These are phyloP conservation scores for Tuber microsphaerosporum DNA, from an alignment of 495 filamentous ascomycete species.

Conservation along the genomic window DNA sequence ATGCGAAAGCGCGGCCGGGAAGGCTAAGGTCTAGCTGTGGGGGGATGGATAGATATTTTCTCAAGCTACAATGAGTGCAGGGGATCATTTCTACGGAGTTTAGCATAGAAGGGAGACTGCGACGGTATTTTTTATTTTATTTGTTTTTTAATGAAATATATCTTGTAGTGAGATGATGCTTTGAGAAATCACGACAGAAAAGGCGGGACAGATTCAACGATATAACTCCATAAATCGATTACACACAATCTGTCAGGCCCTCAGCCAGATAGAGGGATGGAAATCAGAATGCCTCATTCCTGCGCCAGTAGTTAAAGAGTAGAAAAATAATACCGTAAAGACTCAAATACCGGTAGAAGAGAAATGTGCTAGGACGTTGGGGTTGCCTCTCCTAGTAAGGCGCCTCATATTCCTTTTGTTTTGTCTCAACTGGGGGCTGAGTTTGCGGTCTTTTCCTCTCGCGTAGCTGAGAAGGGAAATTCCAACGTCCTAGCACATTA, in stretches of 20 bases:
- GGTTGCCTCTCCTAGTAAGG: no score
- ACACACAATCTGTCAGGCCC: neutral
- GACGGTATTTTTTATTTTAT: neutral
- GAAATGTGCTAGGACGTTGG: no score
- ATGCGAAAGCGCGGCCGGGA: neutral
- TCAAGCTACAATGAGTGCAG: neutral
- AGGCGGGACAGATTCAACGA: neutral
- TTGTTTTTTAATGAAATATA: neutral
- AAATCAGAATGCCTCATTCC: neutral
- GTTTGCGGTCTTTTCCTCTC: no score
- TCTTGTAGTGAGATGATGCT: neutral
- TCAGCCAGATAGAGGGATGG: neutral
- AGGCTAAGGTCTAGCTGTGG: neutral
- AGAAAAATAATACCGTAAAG: neutral
- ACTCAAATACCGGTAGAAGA: no score
- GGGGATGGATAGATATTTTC: slow-evolving; percentile 1
- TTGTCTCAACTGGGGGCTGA: no score
- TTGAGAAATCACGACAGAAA: neutral
- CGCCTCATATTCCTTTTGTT: no score
- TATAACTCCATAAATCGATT: neutral
- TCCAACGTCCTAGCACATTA: no score
- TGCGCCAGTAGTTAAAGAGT: neutral
- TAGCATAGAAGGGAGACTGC: neutral
- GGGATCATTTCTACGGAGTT: neutral
- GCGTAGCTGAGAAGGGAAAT: no score